Conservation (phyloP, 2,329 filamentous ascomycete species). For the Didymella pinodella region DNA sequence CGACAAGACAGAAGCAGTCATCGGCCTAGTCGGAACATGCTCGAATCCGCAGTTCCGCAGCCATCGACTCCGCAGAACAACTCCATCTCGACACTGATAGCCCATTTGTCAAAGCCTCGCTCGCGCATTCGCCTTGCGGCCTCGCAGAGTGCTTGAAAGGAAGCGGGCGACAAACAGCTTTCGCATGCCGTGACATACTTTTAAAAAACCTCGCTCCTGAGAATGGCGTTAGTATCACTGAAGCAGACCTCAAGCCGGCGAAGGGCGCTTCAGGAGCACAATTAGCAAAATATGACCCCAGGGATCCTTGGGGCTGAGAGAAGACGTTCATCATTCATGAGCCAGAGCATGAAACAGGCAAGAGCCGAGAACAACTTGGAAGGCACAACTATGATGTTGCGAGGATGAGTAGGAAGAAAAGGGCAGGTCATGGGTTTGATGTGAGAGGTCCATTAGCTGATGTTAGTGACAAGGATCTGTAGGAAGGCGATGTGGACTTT, state of each 20-base stretch:
- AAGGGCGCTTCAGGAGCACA: background rate
- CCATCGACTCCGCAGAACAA: constrained; percentile 22
- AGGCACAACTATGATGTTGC: constrained; percentile 25
- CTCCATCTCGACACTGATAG: constrained; percentile 25
- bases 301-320: background rate
- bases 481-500: constrained; percentile 14
- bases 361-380: constrained; percentile 11
- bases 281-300: background rate
- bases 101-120: background rate
- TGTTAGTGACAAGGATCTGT: constrained; percentile 20
- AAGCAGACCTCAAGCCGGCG: background rate
- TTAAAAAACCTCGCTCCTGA: background rate
- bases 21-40: constrained; percentile 24
- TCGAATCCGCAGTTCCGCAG: constrained; percentile 20
- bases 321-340: background rate
- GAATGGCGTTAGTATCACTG: background rate
- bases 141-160: background rate
- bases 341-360: background rate
- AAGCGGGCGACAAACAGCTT: background rate
- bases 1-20: constrained; percentile 14
- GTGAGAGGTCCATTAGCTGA: constrained; percentile 20
- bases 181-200: constrained; percentile 1
- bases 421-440: constrained; percentile 21
- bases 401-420: constrained; percentile 23
- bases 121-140: background rate